Conservation (phyloP, 331 rosid genomes). For the Malus hybrid region DNA sequence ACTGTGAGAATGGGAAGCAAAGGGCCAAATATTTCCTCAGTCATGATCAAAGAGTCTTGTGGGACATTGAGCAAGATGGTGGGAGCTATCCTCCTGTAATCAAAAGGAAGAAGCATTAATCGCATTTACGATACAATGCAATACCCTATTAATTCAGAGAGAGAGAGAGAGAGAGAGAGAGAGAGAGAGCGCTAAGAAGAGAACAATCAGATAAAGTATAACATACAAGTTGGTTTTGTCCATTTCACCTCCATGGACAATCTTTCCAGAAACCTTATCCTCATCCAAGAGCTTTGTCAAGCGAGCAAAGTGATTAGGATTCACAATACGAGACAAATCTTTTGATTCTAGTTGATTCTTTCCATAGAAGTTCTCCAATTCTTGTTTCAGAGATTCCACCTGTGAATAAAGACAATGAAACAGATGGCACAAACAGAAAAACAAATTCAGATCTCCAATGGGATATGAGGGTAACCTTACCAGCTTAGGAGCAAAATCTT, state of each 20-base stretch:
- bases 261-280: slow-evolving; percentile 79
- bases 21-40: slow-evolving; percentile 95
- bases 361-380: slow-evolving; percentile 75
- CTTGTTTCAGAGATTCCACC: slow-evolving; percentile 72
- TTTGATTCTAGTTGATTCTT: slow-evolving; percentile 71
- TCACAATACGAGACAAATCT: slow-evolving; percentile 88
- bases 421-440: slow-evolving; percentile 12
- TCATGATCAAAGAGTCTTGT: slow-evolving; percentile 68
- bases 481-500: slow-evolving; percentile 80
- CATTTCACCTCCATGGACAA: slow-evolving; percentile 75
- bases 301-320: slow-evolving; percentile 74
- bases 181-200: not conserved
- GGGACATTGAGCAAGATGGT: slow-evolving; percentile 85
- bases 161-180: not conserved
- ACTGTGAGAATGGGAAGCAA: slow-evolving; percentile 90
- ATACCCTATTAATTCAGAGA: not conserved
- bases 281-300: slow-evolving; percentile 80
- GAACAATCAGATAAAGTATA: slow-evolving; percentile 1
- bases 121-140: not conserved
- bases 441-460: slow-evolving; percentile 3
- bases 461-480: slow-evolving; percentile 27
- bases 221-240: slow-evolving; percentile 77
- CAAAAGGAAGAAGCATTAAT: slow-evolving; percentile 7
- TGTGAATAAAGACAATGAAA: slow-evolving; percentile 28
- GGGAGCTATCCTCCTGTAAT: slow-evolving; percentile 76